Evolutionary conservation across 2,329 filamentous ascomycete species (phyloP).

Genomic region (Waltergamsia citrina): DNA sequence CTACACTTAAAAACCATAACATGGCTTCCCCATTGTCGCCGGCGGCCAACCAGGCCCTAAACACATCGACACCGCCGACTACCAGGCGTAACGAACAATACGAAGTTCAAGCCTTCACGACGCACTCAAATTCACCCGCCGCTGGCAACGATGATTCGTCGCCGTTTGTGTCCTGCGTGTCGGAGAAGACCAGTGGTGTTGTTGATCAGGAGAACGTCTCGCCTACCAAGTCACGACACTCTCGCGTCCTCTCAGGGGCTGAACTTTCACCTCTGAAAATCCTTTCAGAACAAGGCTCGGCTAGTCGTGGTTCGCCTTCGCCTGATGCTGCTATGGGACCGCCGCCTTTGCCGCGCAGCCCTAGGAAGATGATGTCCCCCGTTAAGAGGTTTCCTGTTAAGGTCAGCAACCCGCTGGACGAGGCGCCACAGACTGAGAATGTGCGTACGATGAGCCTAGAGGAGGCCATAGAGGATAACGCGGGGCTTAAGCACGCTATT

Average conservation of each 20-base stretch:
- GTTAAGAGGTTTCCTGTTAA: constrained; percentile 54
- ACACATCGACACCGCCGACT: constrained; percentile 9
- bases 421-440: constrained; percentile 14
- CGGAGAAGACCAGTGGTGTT: constrained; percentile 20
- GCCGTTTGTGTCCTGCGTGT: constrained; percentile 17
- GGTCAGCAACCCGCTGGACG: constrained; percentile 27
- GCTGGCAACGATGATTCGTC: constrained; percentile 12
- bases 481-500: constrained; percentile 48
- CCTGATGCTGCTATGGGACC: constrained; percentile 15
- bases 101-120: constrained; percentile 20
- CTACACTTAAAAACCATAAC: not conserved
- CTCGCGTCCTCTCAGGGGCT: constrained; percentile 45
- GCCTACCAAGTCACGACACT: constrained; percentile 38
- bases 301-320: constrained; percentile 9
- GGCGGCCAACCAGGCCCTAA: constrained; percentile 1
- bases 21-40: constrained; percentile 5
- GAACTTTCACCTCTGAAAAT: constrained; percentile 51
- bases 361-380: constrained; percentile 31
- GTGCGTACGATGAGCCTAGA: constrained; percentile 31
- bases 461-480: constrained; percentile 43
- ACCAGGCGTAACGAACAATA: constrained; percentile 20
- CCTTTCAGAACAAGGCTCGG: constrained; percentile 23
- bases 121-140: constrained; percentile 5
- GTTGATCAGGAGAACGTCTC: constrained; percentile 29
- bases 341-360: constrained; percentile 7